These are phyloP conservation scores for Calocybe cyanea DNA, from an alignment of 768 basidiomycete species.

Conservation along the genomic window DNA sequence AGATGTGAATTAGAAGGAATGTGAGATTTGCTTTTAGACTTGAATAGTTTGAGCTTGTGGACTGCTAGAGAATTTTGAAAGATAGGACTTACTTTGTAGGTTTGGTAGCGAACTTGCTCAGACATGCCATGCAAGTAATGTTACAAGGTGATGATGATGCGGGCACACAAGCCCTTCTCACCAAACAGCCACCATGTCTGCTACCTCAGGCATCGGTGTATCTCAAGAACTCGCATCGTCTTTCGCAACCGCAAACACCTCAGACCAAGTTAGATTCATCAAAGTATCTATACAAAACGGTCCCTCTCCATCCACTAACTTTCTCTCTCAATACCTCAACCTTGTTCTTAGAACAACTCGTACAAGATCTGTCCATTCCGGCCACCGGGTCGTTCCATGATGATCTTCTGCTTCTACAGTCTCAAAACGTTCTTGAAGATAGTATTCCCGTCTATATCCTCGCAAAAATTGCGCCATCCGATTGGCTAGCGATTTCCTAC, in stretches of 20 bases:
- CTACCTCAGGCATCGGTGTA: conserved; percentile 67
- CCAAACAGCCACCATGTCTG: conserved; percentile 53
- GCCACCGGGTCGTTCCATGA: conserved; percentile 49
- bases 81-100: conserved; percentile 38
- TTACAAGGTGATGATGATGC: no score
- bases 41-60: no score
- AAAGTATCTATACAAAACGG: conserved; percentile 77
- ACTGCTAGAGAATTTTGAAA: no score
- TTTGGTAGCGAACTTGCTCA: conserved; percentile 51
- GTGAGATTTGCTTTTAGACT: no score
- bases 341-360: conserved; percentile 57
- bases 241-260: conserved; percentile 57
- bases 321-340: conserved; percentile 17
- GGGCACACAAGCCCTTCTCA: conserved; percentile 6
- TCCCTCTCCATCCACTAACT: conserved; percentile 24
- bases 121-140: no score
- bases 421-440: conserved; percentile 47
- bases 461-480: conserved; percentile 52
- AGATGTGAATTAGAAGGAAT: no score
- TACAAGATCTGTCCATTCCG: conserved; percentile 51
- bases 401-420: conserved; percentile 58
- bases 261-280: conserved; percentile 60
- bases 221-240: conserved; percentile 51
- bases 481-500: conserved; percentile 77
- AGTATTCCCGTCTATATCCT: conserved; percentile 74